Conservation (phyloP, 2,329 filamentous ascomycete species). For the Colletotrichum musae region DNA sequence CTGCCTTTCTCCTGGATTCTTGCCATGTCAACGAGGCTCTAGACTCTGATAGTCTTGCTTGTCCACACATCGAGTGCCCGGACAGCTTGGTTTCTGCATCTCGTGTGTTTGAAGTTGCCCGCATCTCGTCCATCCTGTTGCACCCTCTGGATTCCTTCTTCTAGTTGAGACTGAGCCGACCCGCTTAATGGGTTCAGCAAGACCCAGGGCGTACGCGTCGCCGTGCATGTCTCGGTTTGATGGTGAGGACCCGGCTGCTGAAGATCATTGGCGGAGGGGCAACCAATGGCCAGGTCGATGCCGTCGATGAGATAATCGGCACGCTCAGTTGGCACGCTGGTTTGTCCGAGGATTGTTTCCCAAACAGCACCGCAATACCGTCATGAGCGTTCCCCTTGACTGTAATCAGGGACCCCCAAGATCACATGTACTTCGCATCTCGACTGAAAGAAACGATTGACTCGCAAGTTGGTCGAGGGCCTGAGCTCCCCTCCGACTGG, state of each 20-base stretch:
- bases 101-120: not conserved
- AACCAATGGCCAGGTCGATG: constrained; percentile 12
- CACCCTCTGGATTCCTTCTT: constrained; percentile 15
- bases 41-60: not conserved
- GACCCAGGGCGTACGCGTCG: constrained; percentile 12
- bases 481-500: not conserved
- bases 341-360: not conserved
- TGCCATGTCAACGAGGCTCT: not conserved
- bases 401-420: constrained; percentile 18
- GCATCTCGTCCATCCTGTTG: constrained; percentile 10
- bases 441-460: not conserved
- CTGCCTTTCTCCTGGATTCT: not conserved
- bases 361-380: not conserved
- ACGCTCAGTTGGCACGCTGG: not conserved
- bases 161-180: constrained; percentile 23
- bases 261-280: constrained; percentile 28
- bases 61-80: not conserved
- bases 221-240: constrained; percentile 33
- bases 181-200: constrained; percentile 15
- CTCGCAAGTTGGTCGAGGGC: not conserved
- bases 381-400: constrained; percentile 11
- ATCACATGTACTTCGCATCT: not conserved
- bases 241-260: not conserved
- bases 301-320: constrained; percentile 25
- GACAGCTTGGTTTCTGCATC: not conserved